These are phyloP conservation scores for Suillus weaverae DNA, from an alignment of 768 basidiomycete genomes.

Conservation along the genomic window DNA sequence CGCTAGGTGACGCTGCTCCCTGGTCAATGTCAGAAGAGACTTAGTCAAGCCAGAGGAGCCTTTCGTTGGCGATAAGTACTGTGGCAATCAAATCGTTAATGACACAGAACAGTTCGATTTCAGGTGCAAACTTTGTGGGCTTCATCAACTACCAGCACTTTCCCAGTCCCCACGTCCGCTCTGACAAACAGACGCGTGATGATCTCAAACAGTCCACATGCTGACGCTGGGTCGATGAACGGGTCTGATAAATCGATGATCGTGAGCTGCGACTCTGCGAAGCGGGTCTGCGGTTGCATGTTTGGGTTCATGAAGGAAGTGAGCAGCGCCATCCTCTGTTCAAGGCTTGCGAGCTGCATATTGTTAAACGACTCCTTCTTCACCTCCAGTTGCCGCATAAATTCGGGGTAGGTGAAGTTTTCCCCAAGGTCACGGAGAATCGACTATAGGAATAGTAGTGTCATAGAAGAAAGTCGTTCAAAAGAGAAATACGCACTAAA, in stretches of 20 bases:
- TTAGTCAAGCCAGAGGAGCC: conserved; percentile 55
- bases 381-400: conserved; percentile 45
- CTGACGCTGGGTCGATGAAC: conserved; percentile 65
- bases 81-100: conserved; percentile 6
- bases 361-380: conserved; percentile 56
- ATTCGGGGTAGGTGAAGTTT: conserved; percentile 50
- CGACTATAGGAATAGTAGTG: conserved; percentile 36
- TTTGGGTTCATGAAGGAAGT: conserved; percentile 52
- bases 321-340: conserved; percentile 64
- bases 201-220: conserved; percentile 72
- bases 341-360: conserved; percentile 52
- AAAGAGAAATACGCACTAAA: conserved; percentile 43
- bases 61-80: conserved; percentile 59
- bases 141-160: conserved; percentile 72
- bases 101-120: neutral
- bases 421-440: conserved; percentile 67
- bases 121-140: conserved; percentile 61
- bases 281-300: conserved; percentile 44
- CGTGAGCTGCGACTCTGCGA: conserved; percentile 57
- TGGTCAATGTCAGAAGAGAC: conserved; percentile 55
- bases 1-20: conserved; percentile 70
- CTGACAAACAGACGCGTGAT: conserved; percentile 64
- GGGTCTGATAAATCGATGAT: conserved; percentile 75
- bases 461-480: conserved; percentile 1
- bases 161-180: conserved; percentile 58